These are phyloP conservation scores for Dictyostelium gargantuum DNA, from an alignment of 208 protist species.

Conservation along the genomic window DNA sequence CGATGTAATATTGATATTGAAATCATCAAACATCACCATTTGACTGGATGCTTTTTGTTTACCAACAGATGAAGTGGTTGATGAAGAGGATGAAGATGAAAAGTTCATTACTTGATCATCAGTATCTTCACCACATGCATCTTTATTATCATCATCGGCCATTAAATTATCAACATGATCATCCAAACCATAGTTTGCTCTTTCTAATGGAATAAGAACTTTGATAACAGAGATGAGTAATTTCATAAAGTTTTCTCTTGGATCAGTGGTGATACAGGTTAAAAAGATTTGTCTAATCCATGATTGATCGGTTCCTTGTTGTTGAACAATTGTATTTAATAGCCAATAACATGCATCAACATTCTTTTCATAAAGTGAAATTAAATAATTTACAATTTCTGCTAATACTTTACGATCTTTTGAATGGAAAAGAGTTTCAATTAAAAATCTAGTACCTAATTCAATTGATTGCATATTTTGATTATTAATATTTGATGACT, in stretches of 20 bases:
- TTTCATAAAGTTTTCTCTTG: constrained; percentile 28
- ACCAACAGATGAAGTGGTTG: background rate
- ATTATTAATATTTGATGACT: background rate
- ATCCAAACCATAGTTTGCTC: constrained; percentile 30
- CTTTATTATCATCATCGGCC: background rate
- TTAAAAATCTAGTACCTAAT: constrained; percentile 74
- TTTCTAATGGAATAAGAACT: background rate
- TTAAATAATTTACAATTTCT: constrained; percentile 68
- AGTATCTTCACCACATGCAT: no score
- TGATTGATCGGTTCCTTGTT: constrained; percentile 9
- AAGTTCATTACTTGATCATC: background rate
- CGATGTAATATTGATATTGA: background rate
- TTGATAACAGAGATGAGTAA: constrained; percentile 56
- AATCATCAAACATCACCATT: background rate
- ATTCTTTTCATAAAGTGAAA: background rate
- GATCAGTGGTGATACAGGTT: constrained; percentile 46
- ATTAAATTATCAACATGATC: constrained; percentile 14
- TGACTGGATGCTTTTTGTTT: background rate
- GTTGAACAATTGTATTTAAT: constrained; percentile 27
- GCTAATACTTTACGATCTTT: constrained; percentile 65
- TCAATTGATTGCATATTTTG: constrained; percentile 71
- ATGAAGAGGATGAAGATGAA: background rate
- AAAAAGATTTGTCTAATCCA: constrained; percentile 75
- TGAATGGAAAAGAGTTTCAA: constrained; percentile 77
- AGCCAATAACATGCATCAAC: constrained; percentile 66